phyloP scores from a whole-genome alignment of 2,329 filamentous ascomycete species.

The Alternaria angustiovoidea region DNA sequence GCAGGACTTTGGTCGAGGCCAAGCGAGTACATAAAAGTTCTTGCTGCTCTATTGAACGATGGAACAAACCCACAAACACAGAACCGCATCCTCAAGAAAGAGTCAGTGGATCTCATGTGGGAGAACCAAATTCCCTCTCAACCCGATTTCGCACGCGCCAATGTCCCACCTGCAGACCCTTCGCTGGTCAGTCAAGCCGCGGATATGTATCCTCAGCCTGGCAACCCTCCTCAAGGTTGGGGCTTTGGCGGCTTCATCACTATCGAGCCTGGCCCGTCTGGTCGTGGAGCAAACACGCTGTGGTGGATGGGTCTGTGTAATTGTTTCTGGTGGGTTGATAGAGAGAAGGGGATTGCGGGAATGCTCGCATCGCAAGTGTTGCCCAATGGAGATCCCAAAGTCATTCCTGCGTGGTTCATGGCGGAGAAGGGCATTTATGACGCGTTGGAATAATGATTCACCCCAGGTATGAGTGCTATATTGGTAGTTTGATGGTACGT shows the following conservation, averaged over 20 bases:
- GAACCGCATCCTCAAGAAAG: constrained; percentile 61
- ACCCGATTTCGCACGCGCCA: constrained; percentile 60
- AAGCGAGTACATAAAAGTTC: constrained; percentile 67
- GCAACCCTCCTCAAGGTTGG: constrained; percentile 69
- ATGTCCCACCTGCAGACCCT: constrained; percentile 58
- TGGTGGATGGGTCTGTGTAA: constrained; percentile 69
- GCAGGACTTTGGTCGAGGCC: constrained; percentile 68
- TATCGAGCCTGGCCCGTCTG: constrained; percentile 57
- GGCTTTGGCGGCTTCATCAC: constrained; percentile 67
- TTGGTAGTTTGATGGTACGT: neutral
- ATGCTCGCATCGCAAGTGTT: constrained; percentile 29
- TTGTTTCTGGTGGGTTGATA: constrained; percentile 69
- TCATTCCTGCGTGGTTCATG: constrained; percentile 44
- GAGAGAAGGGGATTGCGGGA: constrained; percentile 63
- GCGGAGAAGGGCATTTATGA: constrained; percentile 51
- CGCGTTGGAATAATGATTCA: constrained; percentile 26
- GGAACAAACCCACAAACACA: constrained; percentile 67
- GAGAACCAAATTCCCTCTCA: constrained; percentile 66
- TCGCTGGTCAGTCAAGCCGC: constrained; percentile 58
- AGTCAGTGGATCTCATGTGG: constrained; percentile 71
- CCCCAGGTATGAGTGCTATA: neutral
- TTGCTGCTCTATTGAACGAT: constrained; percentile 70
- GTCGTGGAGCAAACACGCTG: constrained; percentile 60
- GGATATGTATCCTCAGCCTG: constrained; percentile 60
- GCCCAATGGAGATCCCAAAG: constrained; percentile 47